phyloP scores from a whole-genome alignment of 805 yeast genomes.

The Lipomyces oligophaga region DNA sequence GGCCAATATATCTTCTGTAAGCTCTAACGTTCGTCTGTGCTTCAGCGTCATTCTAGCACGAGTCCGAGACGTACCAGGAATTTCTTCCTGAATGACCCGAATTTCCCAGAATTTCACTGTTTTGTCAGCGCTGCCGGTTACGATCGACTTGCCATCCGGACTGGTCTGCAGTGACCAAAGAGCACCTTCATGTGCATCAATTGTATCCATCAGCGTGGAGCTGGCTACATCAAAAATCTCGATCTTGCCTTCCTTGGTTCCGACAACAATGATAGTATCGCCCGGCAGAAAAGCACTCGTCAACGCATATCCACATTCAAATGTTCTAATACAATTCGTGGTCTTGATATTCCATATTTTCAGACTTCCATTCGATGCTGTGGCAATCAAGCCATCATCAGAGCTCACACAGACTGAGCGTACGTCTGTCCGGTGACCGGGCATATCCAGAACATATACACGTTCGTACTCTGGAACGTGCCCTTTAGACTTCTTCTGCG shows the following conservation, averaged over 20 bases:
- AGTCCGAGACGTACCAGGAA: conserved; percentile 61
- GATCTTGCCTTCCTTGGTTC: conserved; percentile 81
- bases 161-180: conserved; percentile 89
- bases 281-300: conserved; percentile 84
- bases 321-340: conserved; percentile 72
- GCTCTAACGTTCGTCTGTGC: conserved; percentile 78
- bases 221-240: conserved; percentile 84
- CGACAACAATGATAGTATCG: conserved; percentile 74
- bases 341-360: conserved; percentile 85
- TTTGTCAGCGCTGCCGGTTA: conserved; percentile 94
- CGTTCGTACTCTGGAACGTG: conserved; percentile 38
- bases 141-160: conserved; percentile 75
- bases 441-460: conserved; percentile 59
- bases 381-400: conserved; percentile 74
- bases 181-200: conserved; percentile 78
- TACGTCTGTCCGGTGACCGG: conserved; percentile 88
- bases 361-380: conserved; percentile 85
- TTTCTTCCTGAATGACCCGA: conserved; percentile 56
- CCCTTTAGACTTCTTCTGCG: conserved; percentile 44
- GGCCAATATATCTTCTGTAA: conserved; percentile 78
- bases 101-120: conserved; percentile 86
- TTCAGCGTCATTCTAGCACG: conserved; percentile 55
- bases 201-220: conserved; percentile 64
- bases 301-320: conserved; percentile 84
- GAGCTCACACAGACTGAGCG: conserved; percentile 77